A percentile compares a stretch with the other conserved stretches of the same genome.
These are phyloP conservation scores for Eimeria maxima DNA, from an alignment of 169 alveolate genomes.

Conservation along the genomic window DNA sequence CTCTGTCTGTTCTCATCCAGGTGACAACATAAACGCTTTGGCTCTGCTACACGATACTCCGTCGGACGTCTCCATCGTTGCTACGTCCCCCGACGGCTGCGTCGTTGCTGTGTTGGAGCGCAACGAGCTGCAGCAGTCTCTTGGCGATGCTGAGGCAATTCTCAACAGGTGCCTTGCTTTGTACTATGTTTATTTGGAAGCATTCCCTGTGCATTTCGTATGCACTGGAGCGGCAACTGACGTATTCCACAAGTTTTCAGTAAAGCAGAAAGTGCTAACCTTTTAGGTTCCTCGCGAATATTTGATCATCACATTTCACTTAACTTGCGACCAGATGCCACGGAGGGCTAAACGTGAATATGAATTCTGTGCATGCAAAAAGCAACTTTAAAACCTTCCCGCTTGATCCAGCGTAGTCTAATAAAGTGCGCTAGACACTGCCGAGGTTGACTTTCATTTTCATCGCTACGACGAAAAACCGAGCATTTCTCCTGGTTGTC, in stretches of 20 bases:
- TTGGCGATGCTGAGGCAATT: constrained; percentile 59
- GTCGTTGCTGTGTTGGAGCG: constrained; percentile 45
- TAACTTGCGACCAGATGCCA: background rate
- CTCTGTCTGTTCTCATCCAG: background rate
- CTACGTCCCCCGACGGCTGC: constrained; percentile 76
- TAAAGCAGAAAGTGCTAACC: background rate
- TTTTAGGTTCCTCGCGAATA: too few relatives aligned
- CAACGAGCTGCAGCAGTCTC: constrained; percentile 6
- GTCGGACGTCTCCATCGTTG: constrained; percentile 20
- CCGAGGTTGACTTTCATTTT: background rate
- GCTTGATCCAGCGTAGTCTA: background rate
- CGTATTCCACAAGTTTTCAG: background rate
- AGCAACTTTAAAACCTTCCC: background rate
- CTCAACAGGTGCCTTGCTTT: constrained; percentile 46
- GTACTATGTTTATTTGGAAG: too few relatives aligned
- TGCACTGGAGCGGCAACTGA: background rate
- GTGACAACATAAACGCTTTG: constrained; percentile 61
- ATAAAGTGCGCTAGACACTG: background rate
- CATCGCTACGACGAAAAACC: background rate
- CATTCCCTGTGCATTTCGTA: too few relatives aligned
- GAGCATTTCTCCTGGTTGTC: background rate
- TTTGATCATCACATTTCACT: background rate
- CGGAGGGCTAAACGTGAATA: background rate
- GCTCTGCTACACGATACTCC: constrained; percentile 69
- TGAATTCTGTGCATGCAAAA: background rate